Conservation (phyloP, 169 alveolate genomes). For the Besnoitia besnoiti region DNA sequence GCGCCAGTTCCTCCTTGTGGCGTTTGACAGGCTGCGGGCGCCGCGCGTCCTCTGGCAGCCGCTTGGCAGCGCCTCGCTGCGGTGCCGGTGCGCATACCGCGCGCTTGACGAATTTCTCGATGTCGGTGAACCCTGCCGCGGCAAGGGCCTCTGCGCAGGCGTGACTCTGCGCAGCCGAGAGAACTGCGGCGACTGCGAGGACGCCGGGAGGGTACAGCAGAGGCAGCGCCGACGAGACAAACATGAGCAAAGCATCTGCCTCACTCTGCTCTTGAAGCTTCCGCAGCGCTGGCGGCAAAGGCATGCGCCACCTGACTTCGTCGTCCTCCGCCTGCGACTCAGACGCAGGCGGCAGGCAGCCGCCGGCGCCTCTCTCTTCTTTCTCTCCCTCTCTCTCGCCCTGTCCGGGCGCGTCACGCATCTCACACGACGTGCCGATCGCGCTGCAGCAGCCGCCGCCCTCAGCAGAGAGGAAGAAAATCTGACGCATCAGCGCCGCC, state of each 20-base stretch:
- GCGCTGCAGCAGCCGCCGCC: background rate
- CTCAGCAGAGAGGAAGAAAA: background rate
- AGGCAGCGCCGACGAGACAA: conserved; percentile 15
- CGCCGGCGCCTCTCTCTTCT: background rate
- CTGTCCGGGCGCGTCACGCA: too few relatives aligned
- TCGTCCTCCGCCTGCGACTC: background rate
- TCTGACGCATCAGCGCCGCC: background rate
- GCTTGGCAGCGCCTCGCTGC: background rate
- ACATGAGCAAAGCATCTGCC: conserved; percentile 5
- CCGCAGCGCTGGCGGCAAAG: background rate
- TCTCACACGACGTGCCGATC: too few relatives aligned
- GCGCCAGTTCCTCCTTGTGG: too few relatives aligned
- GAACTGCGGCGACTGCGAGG: conserved; percentile 38
- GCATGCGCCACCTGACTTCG: background rate
- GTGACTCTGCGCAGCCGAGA: background rate
- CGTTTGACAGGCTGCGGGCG: too few relatives aligned
- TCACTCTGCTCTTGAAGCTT: conserved; percentile 49
- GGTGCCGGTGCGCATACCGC: background rate
- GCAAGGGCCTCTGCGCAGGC: background rate
- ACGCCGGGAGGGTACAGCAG: conserved; percentile 37
- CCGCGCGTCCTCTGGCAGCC: background rate
- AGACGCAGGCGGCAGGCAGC: background rate
- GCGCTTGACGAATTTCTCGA: background rate
- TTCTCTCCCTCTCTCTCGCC: background rate
- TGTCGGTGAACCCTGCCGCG: background rate